Evolutionary conservation across 495 filamentous ascomycete genomes (phyloP).

Genomic region (Staphylotrichum longicolle): DNA sequence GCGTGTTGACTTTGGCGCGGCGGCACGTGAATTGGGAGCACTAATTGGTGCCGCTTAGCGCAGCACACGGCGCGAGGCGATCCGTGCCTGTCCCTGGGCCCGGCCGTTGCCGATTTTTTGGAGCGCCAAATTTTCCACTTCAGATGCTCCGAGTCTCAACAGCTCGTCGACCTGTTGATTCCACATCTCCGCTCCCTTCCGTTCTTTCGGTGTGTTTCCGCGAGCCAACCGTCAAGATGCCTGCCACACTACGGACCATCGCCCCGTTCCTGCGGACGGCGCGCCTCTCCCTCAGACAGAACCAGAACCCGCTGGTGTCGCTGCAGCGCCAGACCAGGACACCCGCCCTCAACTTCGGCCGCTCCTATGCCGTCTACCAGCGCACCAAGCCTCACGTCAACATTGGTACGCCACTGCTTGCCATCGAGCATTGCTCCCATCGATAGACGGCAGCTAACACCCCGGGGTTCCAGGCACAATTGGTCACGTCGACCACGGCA

Average conservation of each 20-base stretch:
- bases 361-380: slow-evolving; percentile 80
- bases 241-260: slow-evolving; percentile 61
- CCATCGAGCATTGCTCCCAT: neutral
- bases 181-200: slow-evolving; percentile 30
- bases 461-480: slow-evolving; percentile 68
- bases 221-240: slow-evolving; percentile 53
- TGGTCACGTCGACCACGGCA: slow-evolving; percentile 99
- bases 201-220: slow-evolving; percentile 30
- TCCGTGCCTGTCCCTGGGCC: slow-evolving; percentile 13
- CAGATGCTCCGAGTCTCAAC: neutral
- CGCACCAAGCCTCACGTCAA: slow-evolving; percentile 96
- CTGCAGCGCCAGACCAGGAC: slow-evolving; percentile 63
- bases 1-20: neutral
- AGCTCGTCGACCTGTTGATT: slow-evolving; percentile 18
- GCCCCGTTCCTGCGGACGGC: slow-evolving; percentile 69
- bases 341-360: slow-evolving; percentile 62
- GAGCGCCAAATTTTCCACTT: slow-evolving; percentile 28
- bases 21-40: slow-evolving; percentile 6
- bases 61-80: slow-evolving; percentile 15
- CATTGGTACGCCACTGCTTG: slow-evolving; percentile 63
- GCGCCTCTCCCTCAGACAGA: slow-evolving; percentile 59
- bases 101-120: slow-evolving; percentile 16
- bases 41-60: neutral
- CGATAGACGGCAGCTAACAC: slow-evolving; percentile 19
- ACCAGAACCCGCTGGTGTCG: slow-evolving; percentile 63